Evolutionary conservation across 2,329 filamentous ascomycete species (phyloP).

Genomic region (Alternaria sp.): DNA sequence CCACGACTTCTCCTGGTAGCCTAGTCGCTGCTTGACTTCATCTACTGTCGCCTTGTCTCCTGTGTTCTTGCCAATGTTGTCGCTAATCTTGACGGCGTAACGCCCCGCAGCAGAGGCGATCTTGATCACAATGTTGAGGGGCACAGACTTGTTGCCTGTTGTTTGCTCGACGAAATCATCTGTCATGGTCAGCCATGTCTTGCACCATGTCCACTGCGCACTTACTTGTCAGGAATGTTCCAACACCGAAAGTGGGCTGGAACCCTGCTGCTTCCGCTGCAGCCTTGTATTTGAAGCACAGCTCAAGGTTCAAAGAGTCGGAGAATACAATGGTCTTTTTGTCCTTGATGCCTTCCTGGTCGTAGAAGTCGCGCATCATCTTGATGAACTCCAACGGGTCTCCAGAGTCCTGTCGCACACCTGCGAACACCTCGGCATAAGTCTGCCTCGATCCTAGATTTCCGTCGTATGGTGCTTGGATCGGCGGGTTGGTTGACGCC

Average conservation of each 20-base stretch:
- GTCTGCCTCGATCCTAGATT: conserved; percentile 58
- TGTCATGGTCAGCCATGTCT: conserved; percentile 35
- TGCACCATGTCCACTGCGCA: not conserved
- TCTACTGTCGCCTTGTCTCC: conserved; percentile 80
- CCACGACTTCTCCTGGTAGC: conserved; percentile 87
- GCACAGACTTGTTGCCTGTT: conserved; percentile 81
- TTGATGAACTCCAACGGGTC: conserved; percentile 82
- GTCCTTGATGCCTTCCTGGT: conserved; percentile 73
- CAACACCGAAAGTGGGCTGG: conserved; percentile 87
- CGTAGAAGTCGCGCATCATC: conserved; percentile 81
- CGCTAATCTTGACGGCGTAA: conserved; percentile 88
- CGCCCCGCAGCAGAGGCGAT: conserved; percentile 82
- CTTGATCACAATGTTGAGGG: conserved; percentile 98
- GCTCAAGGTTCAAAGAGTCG: conserved; percentile 89
- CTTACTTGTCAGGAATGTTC: conserved; percentile 87
- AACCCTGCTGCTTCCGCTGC: conserved; percentile 82
- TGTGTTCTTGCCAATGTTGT: conserved; percentile 91
- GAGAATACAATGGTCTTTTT: conserved; percentile 94
- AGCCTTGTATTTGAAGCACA: conserved; percentile 87
- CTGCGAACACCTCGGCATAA: conserved; percentile 82
- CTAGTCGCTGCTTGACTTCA: conserved; percentile 82
- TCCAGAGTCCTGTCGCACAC: conserved; percentile 89
- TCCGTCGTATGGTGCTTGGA: conserved; percentile 52
- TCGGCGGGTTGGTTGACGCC: conserved; percentile 50
- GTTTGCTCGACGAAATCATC: conserved; percentile 81